Evolutionary conservation across 1,284 basidiomycete species (phyloP).

Genomic region (Mycosarcoma maydis): DNA sequence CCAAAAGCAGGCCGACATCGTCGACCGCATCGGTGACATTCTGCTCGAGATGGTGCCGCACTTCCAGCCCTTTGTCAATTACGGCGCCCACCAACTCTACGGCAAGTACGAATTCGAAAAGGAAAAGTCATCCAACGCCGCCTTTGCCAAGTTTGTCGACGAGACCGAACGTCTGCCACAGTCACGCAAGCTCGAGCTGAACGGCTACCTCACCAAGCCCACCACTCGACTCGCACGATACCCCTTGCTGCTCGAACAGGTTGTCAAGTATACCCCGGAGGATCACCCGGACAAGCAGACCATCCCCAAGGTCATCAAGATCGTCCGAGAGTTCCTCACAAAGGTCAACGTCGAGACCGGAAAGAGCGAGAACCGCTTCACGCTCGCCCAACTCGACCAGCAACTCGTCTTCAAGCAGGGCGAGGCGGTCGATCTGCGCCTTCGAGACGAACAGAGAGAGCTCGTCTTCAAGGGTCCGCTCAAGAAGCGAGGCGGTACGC

Average conservation of each 20-base stretch:
- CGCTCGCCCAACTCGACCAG: constrained; percentile 86
- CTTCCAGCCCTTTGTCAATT: constrained; percentile 90
- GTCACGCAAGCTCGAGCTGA: constrained; percentile 94
- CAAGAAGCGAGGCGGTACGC: constrained; percentile 81
- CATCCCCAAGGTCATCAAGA: constrained; percentile 80
- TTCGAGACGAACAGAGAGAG: constrained; percentile 87
- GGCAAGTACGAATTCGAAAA: constrained; percentile 99
- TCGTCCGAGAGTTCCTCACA: constrained; percentile 83
- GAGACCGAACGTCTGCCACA: constrained; percentile 90
- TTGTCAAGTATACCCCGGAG: constrained; percentile 90
- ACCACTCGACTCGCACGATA: constrained; percentile 96
- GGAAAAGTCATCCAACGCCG: constrained; percentile 90
- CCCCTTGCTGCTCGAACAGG: constrained; percentile 89
- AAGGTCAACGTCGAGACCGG: constrained; percentile 93
- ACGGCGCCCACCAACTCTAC: constrained; percentile 95
- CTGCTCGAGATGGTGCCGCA: constrained; percentile 86
- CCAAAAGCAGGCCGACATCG: constrained; percentile 91
- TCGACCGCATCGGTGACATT: constrained; percentile 91
- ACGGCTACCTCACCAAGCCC: constrained; percentile 95
- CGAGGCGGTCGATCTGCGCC: constrained; percentile 84
- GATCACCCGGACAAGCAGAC: constrained; percentile 86
- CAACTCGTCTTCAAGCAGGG: constrained; percentile 85
- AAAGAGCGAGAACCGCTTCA: constrained; percentile 91
- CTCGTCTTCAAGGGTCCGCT: constrained; percentile 92
- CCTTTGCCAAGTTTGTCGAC: constrained; percentile 97